Conservation (phyloP, 106 monocot species). For the Platanthera zijinensis region DNA sequence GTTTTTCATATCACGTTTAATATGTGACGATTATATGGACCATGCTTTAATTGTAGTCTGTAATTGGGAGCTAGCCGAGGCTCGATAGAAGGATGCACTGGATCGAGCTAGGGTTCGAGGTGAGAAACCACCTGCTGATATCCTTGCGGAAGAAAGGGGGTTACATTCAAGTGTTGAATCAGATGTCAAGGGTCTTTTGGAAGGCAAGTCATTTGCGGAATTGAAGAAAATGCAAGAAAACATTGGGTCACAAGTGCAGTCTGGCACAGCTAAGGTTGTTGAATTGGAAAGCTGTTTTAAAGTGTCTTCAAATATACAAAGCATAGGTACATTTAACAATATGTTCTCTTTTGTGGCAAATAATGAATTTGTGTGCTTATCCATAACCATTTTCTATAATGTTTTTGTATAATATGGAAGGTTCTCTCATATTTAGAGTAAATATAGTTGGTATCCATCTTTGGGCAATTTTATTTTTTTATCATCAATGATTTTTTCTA, state of each 20-base stretch:
- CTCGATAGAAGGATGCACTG: conserved; percentile 67
- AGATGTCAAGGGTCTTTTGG: conserved; percentile 70
- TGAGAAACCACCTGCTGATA: conserved; percentile 85
- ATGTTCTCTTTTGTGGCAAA: neutral
- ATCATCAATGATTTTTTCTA: neutral
- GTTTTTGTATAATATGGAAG: neutral
- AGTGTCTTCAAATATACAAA: conserved; percentile 88
- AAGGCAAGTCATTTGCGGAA: conserved; percentile 58
- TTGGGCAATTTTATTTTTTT: neutral
- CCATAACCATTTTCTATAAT: neutral
- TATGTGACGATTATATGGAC: no score
- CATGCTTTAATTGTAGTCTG: conserved; percentile 88
- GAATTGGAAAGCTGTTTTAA: conserved; percentile 96
- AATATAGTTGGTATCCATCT: neutral
- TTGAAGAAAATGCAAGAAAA: conserved; percentile 56
- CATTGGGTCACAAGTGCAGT: conserved; percentile 84
- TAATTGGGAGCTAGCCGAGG: conserved; percentile 84
- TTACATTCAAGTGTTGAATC: conserved; percentile 84
- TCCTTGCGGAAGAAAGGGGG: conserved; percentile 93
- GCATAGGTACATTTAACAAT: conserved; percentile 53
- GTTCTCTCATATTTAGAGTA: neutral
- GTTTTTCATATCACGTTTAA: no score
- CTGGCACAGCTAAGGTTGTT: conserved; percentile 86
- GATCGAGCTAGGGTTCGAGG: conserved; percentile 94
- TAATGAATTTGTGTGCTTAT: neutral